Evolutionary conservation across 1,284 basidiomycete genomes (phyloP).

Genomic region (Ustilago vetiveriae): DNA sequence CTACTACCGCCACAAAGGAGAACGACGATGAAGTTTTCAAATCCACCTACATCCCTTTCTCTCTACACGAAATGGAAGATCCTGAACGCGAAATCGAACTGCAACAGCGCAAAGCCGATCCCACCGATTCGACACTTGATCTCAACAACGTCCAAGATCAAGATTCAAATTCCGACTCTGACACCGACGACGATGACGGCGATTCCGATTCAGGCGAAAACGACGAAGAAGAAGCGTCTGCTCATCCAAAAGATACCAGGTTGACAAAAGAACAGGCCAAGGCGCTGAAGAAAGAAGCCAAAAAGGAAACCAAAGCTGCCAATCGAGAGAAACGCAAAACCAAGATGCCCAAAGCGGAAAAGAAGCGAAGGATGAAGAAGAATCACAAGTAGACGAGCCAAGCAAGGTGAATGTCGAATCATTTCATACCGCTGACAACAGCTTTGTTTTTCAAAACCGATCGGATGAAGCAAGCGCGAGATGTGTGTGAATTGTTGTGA

Average conservation of each 20-base stretch:
- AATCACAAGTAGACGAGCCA: constrained; percentile 35
- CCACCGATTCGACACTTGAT: too few species aligned
- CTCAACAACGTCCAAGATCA: too few species aligned
- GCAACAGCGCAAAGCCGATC: constrained; percentile 4
- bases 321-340: constrained; percentile 61
- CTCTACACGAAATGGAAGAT: constrained; percentile 63
- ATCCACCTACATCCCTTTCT: constrained; percentile 62
- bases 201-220: constrained; percentile 6
- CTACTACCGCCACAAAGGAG: neutral
- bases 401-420: neutral
- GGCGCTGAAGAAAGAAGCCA: constrained; percentile 50
- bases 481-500: too few species aligned
- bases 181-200: neutral
- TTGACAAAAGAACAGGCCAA: constrained; percentile 40
- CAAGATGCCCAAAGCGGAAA: constrained; percentile 66
- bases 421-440: neutral
- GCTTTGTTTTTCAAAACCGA: too few species aligned
- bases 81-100: constrained; percentile 61
- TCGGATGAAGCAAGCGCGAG: too few species aligned
- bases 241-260: constrained; percentile 34
- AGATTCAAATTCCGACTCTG: neutral
- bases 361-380: constrained; percentile 62
- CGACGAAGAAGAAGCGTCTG: constrained; percentile 4
- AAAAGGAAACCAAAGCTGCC: constrained; percentile 54
- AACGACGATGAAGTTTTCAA: constrained; percentile 63